Percentiles rank a stretch among this genome's conserved stretches.
Conservation (phyloP, 495 filamentous ascomycete genomes). For the Podospora sp. region DNA sequence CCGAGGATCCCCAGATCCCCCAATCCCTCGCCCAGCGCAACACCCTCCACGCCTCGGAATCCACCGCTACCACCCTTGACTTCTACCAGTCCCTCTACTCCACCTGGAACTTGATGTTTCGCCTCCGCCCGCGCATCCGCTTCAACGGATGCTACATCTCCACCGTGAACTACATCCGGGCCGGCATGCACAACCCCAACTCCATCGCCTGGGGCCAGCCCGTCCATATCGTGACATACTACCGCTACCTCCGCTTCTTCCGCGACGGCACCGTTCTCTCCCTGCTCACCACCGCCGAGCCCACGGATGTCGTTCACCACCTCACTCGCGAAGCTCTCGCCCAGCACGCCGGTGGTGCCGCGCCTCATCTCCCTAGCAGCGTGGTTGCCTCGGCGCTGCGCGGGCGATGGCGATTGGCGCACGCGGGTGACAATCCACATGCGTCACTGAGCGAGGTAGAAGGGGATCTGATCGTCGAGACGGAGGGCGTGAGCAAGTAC, state of each 20-base stretch:
- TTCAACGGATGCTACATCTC: conserved; percentile 95
- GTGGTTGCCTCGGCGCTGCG: conserved; percentile 40
- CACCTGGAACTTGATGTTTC: conserved; percentile 72
- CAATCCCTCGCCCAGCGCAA: conserved; percentile 34
- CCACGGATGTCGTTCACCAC: conserved; percentile 78
- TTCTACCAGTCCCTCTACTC: conserved; percentile 49
- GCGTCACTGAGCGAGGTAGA: conserved; percentile 45
- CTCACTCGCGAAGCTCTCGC: conserved; percentile 52
- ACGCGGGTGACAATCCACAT: conserved; percentile 28
- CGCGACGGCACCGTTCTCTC: conserved; percentile 81
- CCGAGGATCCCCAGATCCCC: conserved; percentile 22
- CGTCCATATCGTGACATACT: conserved; percentile 96
- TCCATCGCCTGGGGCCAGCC: conserved; percentile 74
- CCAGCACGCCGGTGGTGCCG: conserved; percentile 32
- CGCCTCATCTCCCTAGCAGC: conserved; percentile 37
- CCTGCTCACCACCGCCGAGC: conserved; percentile 77
- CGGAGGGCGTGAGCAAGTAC: conserved; percentile 80
- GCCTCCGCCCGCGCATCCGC: conserved; percentile 78
- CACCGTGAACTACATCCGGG: conserved; percentile 90
- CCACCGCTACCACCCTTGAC: conserved; percentile 39
- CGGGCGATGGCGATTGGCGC: conserved; percentile 45
- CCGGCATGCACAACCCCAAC: conserved; percentile 64
- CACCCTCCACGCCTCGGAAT: conserved; percentile 32
- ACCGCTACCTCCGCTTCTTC: conserved; percentile 94
- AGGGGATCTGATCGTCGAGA: conserved; percentile 79